Evolutionary conservation across 257 asterid species (phyloP).

Genomic region (Orobanche coerulescens): DNA sequence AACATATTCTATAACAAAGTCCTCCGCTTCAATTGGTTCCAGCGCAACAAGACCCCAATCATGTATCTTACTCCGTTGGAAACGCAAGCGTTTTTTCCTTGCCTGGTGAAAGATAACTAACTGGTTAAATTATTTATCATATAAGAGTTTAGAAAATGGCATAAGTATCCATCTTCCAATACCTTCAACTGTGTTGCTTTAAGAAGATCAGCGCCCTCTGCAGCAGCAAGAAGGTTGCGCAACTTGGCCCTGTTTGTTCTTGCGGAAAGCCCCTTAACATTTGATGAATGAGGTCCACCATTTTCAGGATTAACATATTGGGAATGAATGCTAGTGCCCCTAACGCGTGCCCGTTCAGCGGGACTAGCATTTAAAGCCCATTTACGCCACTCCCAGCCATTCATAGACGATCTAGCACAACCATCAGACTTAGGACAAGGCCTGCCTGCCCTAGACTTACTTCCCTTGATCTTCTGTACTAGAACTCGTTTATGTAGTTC

Average conservation of each 20-base stretch:
- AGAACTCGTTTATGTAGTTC: slow-evolving; percentile 31
- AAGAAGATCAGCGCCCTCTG: slow-evolving; percentile 97
- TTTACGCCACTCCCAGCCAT: slow-evolving; percentile 97
- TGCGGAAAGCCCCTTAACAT: slow-evolving; percentile 78
- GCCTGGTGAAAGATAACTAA: slow-evolving; percentile 48
- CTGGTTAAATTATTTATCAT: slow-evolving; percentile 11
- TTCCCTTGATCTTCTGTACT: slow-evolving; percentile 27
- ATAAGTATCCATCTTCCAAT: slow-evolving; percentile 22
- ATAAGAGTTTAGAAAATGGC: slow-evolving; percentile 3
- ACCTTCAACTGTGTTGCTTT: slow-evolving; percentile 95
- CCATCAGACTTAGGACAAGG: slow-evolving; percentile 68
- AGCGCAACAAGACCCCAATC: slow-evolving; percentile 97
- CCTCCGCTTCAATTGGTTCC: slow-evolving; percentile 98
- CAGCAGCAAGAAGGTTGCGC: slow-evolving; percentile 96
- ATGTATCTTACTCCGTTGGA: slow-evolving; percentile 94
- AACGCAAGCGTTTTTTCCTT: slow-evolving; percentile 81
- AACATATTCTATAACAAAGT: slow-evolving; percentile 96
- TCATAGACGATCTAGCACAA: slow-evolving; percentile 84
- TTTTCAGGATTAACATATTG: slow-evolving; percentile 35
- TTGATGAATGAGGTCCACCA: slow-evolving; percentile 43
- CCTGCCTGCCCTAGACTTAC: slow-evolving; percentile 33
- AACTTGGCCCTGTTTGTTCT: slow-evolving; percentile 91
- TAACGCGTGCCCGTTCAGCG: slow-evolving; percentile 56
- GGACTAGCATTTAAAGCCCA: slow-evolving; percentile 85
- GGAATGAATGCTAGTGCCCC: slow-evolving; percentile 51